Evolutionary conservation across 2,329 filamentous ascomycete genomes (phyloP).

Genomic region (Diatrype stigma): DNA sequence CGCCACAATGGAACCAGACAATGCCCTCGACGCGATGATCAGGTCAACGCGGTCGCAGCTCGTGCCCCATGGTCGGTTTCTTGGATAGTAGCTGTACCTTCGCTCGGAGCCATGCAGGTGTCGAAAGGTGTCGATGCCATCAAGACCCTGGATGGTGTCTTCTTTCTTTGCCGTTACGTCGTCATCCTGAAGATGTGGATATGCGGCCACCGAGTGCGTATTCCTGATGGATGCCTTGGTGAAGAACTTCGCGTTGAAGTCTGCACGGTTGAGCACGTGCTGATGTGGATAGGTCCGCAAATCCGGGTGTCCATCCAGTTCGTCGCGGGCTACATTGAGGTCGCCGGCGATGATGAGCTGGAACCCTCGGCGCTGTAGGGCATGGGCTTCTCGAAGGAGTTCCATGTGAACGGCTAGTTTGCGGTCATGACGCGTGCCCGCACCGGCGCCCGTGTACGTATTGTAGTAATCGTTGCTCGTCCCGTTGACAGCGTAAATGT

Average conservation of each 20-base stretch:
- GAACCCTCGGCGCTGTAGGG: constrained; percentile 36
- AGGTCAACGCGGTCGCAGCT: constrained; percentile 53
- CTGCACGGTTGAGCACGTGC: constrained; percentile 45
- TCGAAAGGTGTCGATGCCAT: constrained; percentile 44
- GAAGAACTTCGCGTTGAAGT: constrained; percentile 48
- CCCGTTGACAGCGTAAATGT: constrained; percentile 51
- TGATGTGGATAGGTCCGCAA: constrained; percentile 39
- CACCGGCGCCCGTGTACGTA: constrained; percentile 34
- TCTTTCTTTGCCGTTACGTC: constrained; percentile 9
- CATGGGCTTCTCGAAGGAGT: constrained; percentile 39
- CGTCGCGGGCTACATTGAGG: constrained; percentile 9
- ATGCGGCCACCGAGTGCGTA: constrained; percentile 8
- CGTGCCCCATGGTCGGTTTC: constrained; percentile 38
- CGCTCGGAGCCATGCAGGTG: constrained; percentile 34
- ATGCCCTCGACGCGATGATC: constrained; percentile 37
- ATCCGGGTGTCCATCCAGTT: constrained; percentile 36
- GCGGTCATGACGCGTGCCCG: constrained; percentile 45
- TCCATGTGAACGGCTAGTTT: constrained; percentile 44
- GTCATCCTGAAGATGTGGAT: too few species aligned
- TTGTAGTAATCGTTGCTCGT: constrained; percentile 42
- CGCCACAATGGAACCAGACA: constrained; percentile 24
- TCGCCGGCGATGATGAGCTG: constrained; percentile 44
- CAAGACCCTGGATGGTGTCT: constrained; percentile 27
- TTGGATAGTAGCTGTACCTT: constrained; percentile 47
- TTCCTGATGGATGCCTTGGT: constrained; percentile 13